These are phyloP conservation scores for Psilocybe cyanescens DNA, from an alignment of 768 basidiomycete genomes.

Conservation along the genomic window DNA sequence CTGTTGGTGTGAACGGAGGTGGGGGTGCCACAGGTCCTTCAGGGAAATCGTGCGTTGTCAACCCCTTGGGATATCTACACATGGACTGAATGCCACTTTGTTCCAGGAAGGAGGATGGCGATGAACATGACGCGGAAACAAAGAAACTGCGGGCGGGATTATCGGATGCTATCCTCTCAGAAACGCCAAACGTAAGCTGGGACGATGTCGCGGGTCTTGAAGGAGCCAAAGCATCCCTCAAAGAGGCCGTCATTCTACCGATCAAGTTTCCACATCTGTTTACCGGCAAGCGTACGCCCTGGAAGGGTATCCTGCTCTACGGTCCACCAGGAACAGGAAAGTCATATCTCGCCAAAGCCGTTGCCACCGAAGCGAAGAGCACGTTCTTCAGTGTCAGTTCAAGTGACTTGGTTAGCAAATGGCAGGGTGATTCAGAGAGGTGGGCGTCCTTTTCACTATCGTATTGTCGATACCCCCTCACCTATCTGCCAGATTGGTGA, in stretches of 20 bases:
- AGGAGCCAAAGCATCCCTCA: conserved; percentile 92
- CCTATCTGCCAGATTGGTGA: conserved; percentile 70
- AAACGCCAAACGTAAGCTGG: conserved; percentile 97
- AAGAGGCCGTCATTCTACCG: conserved; percentile 98
- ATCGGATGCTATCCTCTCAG: conserved; percentile 84
- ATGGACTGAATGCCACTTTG: neutral
- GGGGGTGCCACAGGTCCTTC: conserved; percentile 41
- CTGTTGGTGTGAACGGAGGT: conserved; percentile 52
- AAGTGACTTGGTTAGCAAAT: conserved; percentile 96
- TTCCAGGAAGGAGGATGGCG: conserved; percentile 52
- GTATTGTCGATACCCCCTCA: conserved; percentile 1
- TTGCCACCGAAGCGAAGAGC: conserved; percentile 98
- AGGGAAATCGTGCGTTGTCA: conserved; percentile 48
- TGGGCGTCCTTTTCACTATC: conserved; percentile 31
- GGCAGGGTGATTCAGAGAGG: conserved; percentile 99
- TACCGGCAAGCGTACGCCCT: conserved; percentile 97
- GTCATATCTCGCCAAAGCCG: conserved; percentile 95
- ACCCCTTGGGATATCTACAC: neutral
- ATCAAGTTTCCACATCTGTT: conserved; percentile 99
- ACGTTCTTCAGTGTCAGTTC: conserved; percentile 98
- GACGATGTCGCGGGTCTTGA: conserved; percentile 98
- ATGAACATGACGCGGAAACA: conserved; percentile 86
- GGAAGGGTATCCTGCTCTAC: conserved; percentile 94
- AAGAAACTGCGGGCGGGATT: conserved; percentile 97
- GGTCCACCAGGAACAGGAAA: conserved; percentile 99